Base-by-base conservation (phyloP, 306 rosid species). In the Pterocarpus macrocarpus region DNA sequence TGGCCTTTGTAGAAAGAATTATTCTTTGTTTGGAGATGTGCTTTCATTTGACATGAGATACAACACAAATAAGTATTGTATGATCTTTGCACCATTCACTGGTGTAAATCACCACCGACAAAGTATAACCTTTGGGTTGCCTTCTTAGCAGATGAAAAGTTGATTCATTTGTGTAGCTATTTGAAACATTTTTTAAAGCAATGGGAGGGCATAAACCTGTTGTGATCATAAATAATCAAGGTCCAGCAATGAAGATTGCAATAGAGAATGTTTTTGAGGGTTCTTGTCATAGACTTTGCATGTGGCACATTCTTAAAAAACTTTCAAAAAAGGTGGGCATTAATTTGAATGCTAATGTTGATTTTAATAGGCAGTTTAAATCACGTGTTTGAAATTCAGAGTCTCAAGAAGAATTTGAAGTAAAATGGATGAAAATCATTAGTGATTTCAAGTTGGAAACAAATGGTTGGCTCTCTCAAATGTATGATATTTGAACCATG, bases 21-120 rank as follows among this genome's bases (percentile, higher is more conserved):
- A 69, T 12, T 69, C 38, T 69, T 28, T 28, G 5, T 69, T 47
- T 69, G 43, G 17, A 69, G 74, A 69, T 12, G 17, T 47, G 17
- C 14, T 70, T 70, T 70, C 62, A 14, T 50, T 70, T 50, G 75
- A 33, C 62, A 70, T 14, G 5, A 50, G 11, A 33, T 50, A 50
- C 4, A 1, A 2, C 32, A 70, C 44, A 70, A 69, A 69, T 45
- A 69, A 45, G 17, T 69, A 45, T 45, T 44, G 16, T 14, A 50
- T 50, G 57, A 1, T 50, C 2, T 50, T 50, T 14, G 57, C n/a
- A 8, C 38, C 16, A 2, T 61, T 61, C 1, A 30, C 38, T 28
- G 41, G n/a, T 32, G 7, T 61, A 61, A 28, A 61, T 61, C 66
- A 61, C 28, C 66, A 61, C 1, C 2, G 66, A 4, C 39, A 61